These are phyloP conservation scores for Tremellales sp. DNA, from an alignment of 1,284 basidiomycete genomes.

Conservation along the genomic window DNA sequence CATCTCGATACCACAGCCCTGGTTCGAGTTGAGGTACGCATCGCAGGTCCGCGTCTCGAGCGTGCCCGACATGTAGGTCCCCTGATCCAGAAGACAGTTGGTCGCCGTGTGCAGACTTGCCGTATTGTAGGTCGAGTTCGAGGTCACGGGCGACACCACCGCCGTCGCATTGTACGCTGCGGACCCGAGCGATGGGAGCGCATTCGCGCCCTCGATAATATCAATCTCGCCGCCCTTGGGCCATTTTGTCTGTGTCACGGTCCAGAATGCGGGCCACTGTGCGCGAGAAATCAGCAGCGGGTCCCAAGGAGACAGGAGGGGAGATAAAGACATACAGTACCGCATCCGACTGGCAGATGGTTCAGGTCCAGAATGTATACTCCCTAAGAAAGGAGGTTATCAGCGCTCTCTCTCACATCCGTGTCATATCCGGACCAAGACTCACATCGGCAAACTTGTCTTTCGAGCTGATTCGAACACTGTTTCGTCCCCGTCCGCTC, in stretches of 20 bases:
- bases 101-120: constrained; percentile 62
- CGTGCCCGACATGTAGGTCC: constrained; percentile 33
- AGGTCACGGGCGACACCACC: constrained; percentile 12
- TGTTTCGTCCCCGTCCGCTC: constrained; percentile 39
- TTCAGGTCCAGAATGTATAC: constrained; percentile 45
- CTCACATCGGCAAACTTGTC: constrained; percentile 41
- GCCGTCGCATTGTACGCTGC: constrained; percentile 30
- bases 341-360: constrained; percentile 48
- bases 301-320: not conserved
- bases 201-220: constrained; percentile 74
- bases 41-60: constrained; percentile 55
- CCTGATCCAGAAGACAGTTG: constrained; percentile 59
- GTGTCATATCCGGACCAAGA: not conserved
- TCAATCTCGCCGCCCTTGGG: constrained; percentile 76
- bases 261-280: constrained; percentile 66
- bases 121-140: constrained; percentile 51
- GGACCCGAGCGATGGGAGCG: constrained; percentile 26
- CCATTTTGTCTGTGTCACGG: constrained; percentile 60
- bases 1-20: constrained; percentile 62
- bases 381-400: constrained; percentile 19
- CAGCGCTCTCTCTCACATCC: not conserved
- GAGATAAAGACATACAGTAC: constrained; percentile 27
- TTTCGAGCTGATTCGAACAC: constrained; percentile 40
- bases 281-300: constrained; percentile 1
- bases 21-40: constrained; percentile 55